phyloP scores from a whole-genome alignment of 1,139 yeast genomes.

The Taphrina confusa region DNA sequence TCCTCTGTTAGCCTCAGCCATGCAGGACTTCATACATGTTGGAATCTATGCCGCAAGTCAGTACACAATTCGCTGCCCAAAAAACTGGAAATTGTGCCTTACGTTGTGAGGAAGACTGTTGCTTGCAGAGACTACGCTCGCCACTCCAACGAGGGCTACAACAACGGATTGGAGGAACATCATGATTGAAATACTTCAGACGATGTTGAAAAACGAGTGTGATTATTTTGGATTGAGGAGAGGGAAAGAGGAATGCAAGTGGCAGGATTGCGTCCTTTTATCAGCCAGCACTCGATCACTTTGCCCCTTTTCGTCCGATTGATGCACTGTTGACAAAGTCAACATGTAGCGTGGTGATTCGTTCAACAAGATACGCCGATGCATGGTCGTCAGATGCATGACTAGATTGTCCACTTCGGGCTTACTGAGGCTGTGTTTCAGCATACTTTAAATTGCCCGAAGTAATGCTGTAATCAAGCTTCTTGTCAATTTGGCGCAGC shows the following conservation, averaged over 20 bases:
- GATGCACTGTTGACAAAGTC: neutral
- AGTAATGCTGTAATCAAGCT: no score
- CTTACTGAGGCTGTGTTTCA: no score
- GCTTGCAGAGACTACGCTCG: neutral
- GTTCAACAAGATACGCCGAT: conserved; percentile 7
- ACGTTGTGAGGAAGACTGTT: neutral
- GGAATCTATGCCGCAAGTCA: neutral
- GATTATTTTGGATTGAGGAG: neutral
- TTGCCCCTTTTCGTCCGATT: neutral
- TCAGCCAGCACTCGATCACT: neutral
- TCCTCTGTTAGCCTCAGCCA: neutral
- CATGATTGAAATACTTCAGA: neutral
- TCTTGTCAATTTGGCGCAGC: no score
- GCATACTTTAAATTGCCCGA: no score
- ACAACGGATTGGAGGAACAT: conserved; percentile 2
- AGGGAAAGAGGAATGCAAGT: neutral
- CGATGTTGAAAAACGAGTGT: neutral
- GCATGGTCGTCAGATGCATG: neutral
- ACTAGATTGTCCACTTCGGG: neutral
- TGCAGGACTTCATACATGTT: conserved; percentile 5
- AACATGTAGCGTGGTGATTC: neutral
- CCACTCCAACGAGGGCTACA: conserved; percentile 2
- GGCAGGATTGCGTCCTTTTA: neutral
- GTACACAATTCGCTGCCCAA: neutral
- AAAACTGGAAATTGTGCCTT: neutral